Conservation (phyloP, 371 early-diverging fungal species). For the Apophysomyces sp. region DNA sequence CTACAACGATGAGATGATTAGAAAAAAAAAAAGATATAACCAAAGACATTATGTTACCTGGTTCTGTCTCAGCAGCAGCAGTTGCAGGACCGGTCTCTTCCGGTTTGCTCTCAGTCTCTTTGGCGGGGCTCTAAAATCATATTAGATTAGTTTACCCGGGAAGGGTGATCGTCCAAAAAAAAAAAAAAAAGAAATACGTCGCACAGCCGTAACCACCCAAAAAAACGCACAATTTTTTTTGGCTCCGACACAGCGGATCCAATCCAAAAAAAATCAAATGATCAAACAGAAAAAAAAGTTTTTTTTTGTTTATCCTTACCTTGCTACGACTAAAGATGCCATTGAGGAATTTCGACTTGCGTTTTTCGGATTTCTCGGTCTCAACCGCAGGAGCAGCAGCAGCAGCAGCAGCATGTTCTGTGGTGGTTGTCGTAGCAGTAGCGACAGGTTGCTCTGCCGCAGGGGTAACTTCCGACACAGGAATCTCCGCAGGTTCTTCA, state of each 20-base stretch:
- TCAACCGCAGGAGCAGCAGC: neutral
- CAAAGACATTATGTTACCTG: neutral
- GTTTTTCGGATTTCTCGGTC: slow-evolving; percentile 18
- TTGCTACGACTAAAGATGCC: slow-evolving; percentile 24
- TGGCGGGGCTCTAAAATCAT: slow-evolving; percentile 4
- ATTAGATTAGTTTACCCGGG: neutral
- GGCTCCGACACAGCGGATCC: slow-evolving; percentile 3
- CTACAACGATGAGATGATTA: neutral
- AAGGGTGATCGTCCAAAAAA: slow-evolving; percentile 4
- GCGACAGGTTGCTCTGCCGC: neutral
- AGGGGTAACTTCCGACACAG: neutral
- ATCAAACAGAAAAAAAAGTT: neutral
- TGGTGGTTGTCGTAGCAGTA: neutral
- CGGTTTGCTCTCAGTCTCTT: neutral
- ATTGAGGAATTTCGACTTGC: slow-evolving; percentile 21
- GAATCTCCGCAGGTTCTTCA: neutral
- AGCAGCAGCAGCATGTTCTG: too few relatives aligned
- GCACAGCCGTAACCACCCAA: neutral
- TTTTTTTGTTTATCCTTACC: slow-evolving; percentile 9
- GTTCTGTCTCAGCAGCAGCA: slow-evolving; percentile 4
- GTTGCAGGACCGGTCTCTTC: slow-evolving; percentile 8
- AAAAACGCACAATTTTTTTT: neutral
- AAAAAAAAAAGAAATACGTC: neutral
- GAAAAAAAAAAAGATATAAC: neutral
- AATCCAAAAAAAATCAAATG: neutral